Base-by-base conservation (phyloP, 495 filamentous ascomycete species). In the Bacidia gigantensis region DNA sequence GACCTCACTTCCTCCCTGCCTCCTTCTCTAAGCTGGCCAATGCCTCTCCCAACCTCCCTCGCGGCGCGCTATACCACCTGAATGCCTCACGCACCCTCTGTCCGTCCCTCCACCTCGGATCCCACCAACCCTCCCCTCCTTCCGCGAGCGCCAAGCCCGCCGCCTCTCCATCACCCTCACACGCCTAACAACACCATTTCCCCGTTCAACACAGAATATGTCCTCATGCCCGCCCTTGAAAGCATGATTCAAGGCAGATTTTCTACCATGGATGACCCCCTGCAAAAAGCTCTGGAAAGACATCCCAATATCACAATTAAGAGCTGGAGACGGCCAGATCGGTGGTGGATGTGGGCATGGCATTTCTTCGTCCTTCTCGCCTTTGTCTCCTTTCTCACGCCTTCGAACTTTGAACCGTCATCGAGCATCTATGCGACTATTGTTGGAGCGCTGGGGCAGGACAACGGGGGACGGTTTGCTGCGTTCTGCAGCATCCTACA, bases 61-160 rank as follows among this genome's bases (percentile, higher is more conserved):
- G 71, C 38, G 79, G 82, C 63, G 82, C 86, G 60, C 74, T 84
- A 60, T 69, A 72, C 26, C 86, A 92, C 71, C 87, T 92, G 84
- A 89, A 89, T 69, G 69, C 69, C 35, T 80, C 87, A 69, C 86
- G 89, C 66, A 64, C 66, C 56, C 69, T 72, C 56, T 82, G 83
- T 23, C 71, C 89, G n/a, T 60, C 67, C 39, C 73, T 81, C 53
- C 88, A 84, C 66, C 73, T 88, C 0, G 70, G 75, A 54, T 72
- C 81, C 64, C 83, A 75, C 73, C 64, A 58, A 56, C 65, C 9
- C 63, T 82, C 32, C 70, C 76, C 43, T 60, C 71, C 7, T 59
- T 61, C 22, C 64, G 70, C 25, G 63, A 72, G 44, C 63, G 73
- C 53, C 61, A 72, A 46, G 77, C 80, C 3, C 60, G 67, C 18